Base-by-base conservation (phyloP, 192 early-diverging fungal genomes). In the Backusella morwellensis region DNA sequence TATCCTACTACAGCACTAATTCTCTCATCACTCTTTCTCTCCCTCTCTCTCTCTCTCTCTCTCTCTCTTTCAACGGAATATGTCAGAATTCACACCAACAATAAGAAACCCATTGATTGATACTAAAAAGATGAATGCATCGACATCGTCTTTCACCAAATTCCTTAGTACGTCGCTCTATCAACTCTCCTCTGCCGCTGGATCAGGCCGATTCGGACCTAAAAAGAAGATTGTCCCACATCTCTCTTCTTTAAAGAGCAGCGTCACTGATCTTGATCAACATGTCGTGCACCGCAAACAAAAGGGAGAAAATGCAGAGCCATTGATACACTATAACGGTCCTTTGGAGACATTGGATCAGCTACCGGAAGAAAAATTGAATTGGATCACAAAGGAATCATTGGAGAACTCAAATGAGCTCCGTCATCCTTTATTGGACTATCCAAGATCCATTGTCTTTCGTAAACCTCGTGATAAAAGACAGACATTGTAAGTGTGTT, bases 311-410 rank as follows among this genome's bases (percentile, higher is more conserved):
- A 63, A 63, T 32, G 17, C 54, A n/a, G 77, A 73, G 36, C 75
- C 80, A 6, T 59, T 76, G 12, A 52, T 81, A 1, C 72, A 81
- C 34, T 81, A 81, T 21, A 77, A 81, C 66, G 80, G 80, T 0
- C 70, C 72, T 0, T 29, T 52, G 19, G 72, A 77, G 6, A 77
- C 76, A 19, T 35, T 81, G 36, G 80, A 81, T 29, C 76, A 77
- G 70, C 52, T 81, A 26, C 50, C 80, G 0, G 52, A 73, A 36
- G 75, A 81, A 47, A 77, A 73, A 21, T 54, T 77, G 26, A 56
- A 59, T 12, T 81, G 80, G 80, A 68, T 81, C 0, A 56, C 69
- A 29, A 72, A 71, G 7, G 32, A 63, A 14, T 38, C 80, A 0
- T 21, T 50, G 19, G 79, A 75, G 8, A 68, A 75, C 59, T 68